A percentile compares a stretch with the other conserved stretches of the same genome.
Conservation (phyloP, 2,329 filamentous ascomycete species). For the Trichoderma sp. region DNA sequence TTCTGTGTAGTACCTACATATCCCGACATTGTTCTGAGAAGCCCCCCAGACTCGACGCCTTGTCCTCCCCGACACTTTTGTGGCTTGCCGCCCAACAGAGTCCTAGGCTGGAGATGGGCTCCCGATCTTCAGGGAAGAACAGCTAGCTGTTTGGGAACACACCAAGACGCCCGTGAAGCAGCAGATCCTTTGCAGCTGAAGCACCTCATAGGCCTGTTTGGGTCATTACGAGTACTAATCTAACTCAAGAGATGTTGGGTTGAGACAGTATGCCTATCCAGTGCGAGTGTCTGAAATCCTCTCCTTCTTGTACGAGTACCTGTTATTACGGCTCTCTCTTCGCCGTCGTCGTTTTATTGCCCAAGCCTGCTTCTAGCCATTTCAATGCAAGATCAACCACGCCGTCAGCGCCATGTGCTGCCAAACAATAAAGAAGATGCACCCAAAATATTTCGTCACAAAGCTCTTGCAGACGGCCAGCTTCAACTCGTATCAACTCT, state of each 20-base stretch:
- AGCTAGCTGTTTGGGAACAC: background rate
- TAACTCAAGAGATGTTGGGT: too few relatives aligned
- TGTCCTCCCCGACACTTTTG: background rate
- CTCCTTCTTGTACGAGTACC: too few relatives aligned
- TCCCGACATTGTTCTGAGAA: background rate
- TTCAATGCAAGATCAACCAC: background rate
- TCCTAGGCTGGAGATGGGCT: background rate
- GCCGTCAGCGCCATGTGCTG: too few relatives aligned
- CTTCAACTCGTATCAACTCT: too few relatives aligned
- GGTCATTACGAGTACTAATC: too few relatives aligned
- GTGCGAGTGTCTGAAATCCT: background rate
- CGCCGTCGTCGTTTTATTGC: background rate
- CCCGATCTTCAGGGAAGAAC: constrained; percentile 19
- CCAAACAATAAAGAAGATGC: too few relatives aligned
- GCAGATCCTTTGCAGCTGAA: background rate
- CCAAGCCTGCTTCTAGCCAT: background rate
- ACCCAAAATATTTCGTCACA: too few relatives aligned
- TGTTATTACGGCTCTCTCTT: too few relatives aligned
- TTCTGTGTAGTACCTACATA: background rate
- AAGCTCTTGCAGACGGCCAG: too few relatives aligned
- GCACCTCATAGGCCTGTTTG: background rate
- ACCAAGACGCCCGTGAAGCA: background rate
- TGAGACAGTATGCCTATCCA: too few relatives aligned
- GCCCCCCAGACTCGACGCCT: background rate
- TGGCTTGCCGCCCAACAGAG: constrained; percentile 6